Conservation (phyloP, 2,329 filamentous ascomycete species). For the Hawksworthiomyces lignivorus region DNA sequence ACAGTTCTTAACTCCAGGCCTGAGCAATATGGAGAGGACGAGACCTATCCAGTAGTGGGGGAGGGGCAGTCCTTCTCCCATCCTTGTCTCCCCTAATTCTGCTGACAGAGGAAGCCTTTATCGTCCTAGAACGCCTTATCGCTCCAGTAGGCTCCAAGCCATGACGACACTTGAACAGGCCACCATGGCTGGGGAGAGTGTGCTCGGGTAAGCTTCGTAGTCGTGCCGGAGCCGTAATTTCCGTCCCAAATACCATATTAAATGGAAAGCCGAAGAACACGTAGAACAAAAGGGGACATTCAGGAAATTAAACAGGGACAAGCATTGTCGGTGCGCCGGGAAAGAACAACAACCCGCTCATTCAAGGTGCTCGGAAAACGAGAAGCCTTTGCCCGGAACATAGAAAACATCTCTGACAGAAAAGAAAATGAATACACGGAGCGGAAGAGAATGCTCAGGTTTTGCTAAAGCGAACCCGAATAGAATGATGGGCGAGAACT, state of each 20-base stretch:
- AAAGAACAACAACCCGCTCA: neutral
- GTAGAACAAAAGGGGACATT: neutral
- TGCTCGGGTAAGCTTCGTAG: conserved; percentile 3
- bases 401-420: neutral
- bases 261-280: neutral
- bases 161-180: no score
- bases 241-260: neutral
- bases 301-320: neutral
- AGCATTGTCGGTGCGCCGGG: neutral
- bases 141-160: neutral
- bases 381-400: neutral
- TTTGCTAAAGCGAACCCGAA: neutral
- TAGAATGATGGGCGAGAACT: no score
- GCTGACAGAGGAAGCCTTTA: no score
- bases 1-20: no score
- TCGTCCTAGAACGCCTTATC: no score
- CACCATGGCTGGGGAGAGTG: no score
- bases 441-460: no score
- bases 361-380: neutral
- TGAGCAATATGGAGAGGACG: no score
- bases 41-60: neutral
- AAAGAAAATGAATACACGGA: neutral
- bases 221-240: no score
- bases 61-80: conserved; percentile 1
- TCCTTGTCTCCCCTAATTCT: no score